phyloP scores from a whole-genome alignment of 2,329 filamentous ascomycete species.

The Orbilia quercus region DNA sequence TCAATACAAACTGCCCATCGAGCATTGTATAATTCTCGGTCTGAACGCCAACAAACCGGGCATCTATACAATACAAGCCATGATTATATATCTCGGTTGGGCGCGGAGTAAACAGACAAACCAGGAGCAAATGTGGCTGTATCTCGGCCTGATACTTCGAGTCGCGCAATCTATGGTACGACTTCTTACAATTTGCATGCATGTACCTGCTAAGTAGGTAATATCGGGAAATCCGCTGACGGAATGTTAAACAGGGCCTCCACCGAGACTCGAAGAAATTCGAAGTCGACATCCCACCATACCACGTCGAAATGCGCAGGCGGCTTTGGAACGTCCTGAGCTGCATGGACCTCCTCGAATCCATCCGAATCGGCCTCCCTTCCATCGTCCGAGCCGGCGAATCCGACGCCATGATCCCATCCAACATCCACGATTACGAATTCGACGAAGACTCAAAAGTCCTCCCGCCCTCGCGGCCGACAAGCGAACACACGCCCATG shows the following conservation, averaged over 20 bases:
- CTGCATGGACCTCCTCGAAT: slow-evolving; percentile 80
- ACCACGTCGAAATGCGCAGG: slow-evolving; percentile 79
- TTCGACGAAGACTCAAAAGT: slow-evolving; percentile 75
- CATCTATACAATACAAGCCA: slow-evolving; percentile 59
- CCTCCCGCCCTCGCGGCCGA: slow-evolving; percentile 75
- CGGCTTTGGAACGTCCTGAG: slow-evolving; percentile 77
- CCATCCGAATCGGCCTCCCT: slow-evolving; percentile 73
- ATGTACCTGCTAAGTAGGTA: neutral
- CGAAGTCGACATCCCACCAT: slow-evolving; percentile 73
- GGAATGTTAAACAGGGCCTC: slow-evolving; percentile 72
- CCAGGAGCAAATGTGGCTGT: slow-evolving; percentile 64
- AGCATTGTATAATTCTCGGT: slow-evolving; percentile 79
- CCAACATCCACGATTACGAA: slow-evolving; percentile 84
- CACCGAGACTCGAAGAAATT: slow-evolving; percentile 82
- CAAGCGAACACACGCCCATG: slow-evolving; percentile 78
- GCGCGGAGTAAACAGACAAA: slow-evolving; percentile 51
- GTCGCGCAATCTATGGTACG: slow-evolving; percentile 67
- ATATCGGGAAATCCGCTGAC: neutral
- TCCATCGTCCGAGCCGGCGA: slow-evolving; percentile 78
- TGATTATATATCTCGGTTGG: slow-evolving; percentile 58
- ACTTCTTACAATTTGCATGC: slow-evolving; percentile 16
- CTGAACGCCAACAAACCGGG: slow-evolving; percentile 74
- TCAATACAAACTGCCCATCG: slow-evolving; percentile 77
- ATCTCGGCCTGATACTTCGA: slow-evolving; percentile 69
- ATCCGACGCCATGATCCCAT: slow-evolving; percentile 78